Conservation (phyloP, 2,329 filamentous ascomycete genomes). For the Scedosporium dehoogii region DNA sequence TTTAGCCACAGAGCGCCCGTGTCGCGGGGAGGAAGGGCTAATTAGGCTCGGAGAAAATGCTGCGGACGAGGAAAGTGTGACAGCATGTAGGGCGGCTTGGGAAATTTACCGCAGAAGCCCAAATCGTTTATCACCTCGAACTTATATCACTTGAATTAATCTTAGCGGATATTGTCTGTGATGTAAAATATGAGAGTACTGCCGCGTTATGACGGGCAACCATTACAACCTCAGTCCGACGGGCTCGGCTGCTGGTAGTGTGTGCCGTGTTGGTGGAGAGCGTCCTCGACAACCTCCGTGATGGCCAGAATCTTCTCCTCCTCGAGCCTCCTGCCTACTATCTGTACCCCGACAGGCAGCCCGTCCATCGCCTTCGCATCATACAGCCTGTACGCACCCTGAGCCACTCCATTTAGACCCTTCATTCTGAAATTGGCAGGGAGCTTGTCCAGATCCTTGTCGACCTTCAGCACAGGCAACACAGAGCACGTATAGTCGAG, state of each 20-base stretch:
- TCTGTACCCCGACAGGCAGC: conserved; percentile 75
- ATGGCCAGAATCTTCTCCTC: conserved; percentile 80
- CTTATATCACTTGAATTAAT: no score
- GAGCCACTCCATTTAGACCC: conserved; percentile 67
- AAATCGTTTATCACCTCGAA: no score
- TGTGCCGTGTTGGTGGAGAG: conserved; percentile 42
- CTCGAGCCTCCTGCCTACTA: conserved; percentile 69
- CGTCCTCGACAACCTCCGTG: conserved; percentile 71
- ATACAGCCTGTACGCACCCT: conserved; percentile 79
- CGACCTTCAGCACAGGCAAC: conserved; percentile 76
- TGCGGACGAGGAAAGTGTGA: no score
- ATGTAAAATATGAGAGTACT: background rate
- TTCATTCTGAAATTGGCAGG: conserved; percentile 49
- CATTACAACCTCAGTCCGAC: background rate
- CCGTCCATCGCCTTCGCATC: conserved; percentile 76
- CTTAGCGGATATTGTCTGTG: background rate
- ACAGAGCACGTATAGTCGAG: conserved; percentile 81
- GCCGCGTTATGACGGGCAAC: background rate
- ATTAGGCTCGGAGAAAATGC: no score
- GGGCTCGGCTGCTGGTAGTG: background rate
- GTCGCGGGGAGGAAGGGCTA: no score
- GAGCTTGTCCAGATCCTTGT: conserved; percentile 56
- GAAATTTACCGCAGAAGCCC: no score
- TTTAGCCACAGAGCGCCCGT: no score
- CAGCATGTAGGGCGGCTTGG: no score